phyloP scores from a whole-genome alignment of 176 grass and related monocot species.

The Lolium perenne region DNA sequence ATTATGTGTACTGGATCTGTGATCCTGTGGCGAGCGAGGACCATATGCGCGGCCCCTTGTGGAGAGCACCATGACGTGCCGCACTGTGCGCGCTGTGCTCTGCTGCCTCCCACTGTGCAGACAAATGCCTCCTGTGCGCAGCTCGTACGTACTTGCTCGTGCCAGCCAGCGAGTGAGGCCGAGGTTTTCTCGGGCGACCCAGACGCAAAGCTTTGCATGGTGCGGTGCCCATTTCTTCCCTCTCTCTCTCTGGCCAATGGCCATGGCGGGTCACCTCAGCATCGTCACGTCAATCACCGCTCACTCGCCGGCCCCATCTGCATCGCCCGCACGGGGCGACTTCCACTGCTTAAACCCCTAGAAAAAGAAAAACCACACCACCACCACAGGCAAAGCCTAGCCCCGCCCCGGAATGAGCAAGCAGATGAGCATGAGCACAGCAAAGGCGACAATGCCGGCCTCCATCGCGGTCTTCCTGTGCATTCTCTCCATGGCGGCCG shows the following conservation, averaged over 20 bases:
- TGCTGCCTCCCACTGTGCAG: conserved; percentile 31
- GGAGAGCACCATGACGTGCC: conserved; percentile 33
- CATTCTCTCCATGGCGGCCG: conserved; percentile 35
- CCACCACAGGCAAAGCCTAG: not conserved
- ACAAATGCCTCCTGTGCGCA: not conserved
- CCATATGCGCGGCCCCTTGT: not conserved
- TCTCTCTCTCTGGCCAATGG: conserved; percentile 14
- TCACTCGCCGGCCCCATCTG: not conserved
- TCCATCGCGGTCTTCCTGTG: conserved; percentile 26
- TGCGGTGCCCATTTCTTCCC: not conserved
- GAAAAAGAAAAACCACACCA: not conserved
- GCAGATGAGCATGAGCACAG: not conserved
- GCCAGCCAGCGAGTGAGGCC: not conserved
- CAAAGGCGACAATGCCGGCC: conserved; percentile 23
- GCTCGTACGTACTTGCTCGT: not conserved
- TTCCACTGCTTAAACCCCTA: not conserved
- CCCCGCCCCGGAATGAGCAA: conserved; percentile 2
- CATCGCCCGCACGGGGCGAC: not conserved
- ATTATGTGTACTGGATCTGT: not conserved
- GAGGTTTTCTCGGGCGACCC: conserved; percentile 22
- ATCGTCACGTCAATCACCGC: conserved; percentile 50
- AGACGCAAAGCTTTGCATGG: not conserved
- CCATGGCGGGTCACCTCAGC: conserved; percentile 26
- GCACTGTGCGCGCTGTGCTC: not conserved
- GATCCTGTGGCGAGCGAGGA: not conserved